Conservation (phyloP, 495 filamentous ascomycete genomes). For the Hypoxylon crocopeplum region DNA sequence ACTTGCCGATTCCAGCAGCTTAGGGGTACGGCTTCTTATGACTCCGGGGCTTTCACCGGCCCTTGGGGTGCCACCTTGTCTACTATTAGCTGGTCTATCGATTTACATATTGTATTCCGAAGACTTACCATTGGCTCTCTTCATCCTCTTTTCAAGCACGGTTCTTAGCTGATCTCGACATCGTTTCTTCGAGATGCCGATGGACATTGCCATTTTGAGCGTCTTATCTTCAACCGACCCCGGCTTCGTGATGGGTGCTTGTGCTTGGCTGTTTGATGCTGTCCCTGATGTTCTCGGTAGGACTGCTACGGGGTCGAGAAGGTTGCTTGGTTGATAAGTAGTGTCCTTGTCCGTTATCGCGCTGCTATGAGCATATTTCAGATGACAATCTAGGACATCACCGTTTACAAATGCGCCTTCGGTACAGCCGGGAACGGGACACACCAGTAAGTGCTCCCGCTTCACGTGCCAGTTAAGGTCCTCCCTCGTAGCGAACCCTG, state of each 20-base stretch:
- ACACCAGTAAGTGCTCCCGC: slow-evolving; percentile 39
- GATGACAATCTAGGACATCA: slow-evolving; percentile 35
- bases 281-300: not conserved
- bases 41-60: slow-evolving; percentile 27
- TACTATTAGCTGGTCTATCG: slow-evolving; percentile 2
- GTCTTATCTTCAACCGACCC: slow-evolving; percentile 11
- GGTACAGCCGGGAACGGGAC: slow-evolving; percentile 35
- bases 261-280: not conserved
- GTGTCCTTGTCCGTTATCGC: not conserved
- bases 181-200: slow-evolving; percentile 38
- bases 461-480: slow-evolving; percentile 45
- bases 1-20: slow-evolving; percentile 32
- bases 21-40: slow-evolving; percentile 18
- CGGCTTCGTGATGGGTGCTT: not conserved
- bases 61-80: slow-evolving; percentile 17
- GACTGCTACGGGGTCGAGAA: slow-evolving; percentile 1
- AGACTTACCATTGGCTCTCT: slow-evolving; percentile 25
- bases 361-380: slow-evolving; percentile 26
- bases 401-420: slow-evolving; percentile 25
- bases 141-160: slow-evolving; percentile 34
- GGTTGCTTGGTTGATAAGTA: slow-evolving; percentile 1
- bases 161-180: slow-evolving; percentile 36
- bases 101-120: not conserved
- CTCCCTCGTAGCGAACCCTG: slow-evolving; percentile 32
- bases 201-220: slow-evolving; percentile 35